Base-by-base conservation (phyloP, 148 eudicot species). In the Tetragonia tetragonoides region DNA sequence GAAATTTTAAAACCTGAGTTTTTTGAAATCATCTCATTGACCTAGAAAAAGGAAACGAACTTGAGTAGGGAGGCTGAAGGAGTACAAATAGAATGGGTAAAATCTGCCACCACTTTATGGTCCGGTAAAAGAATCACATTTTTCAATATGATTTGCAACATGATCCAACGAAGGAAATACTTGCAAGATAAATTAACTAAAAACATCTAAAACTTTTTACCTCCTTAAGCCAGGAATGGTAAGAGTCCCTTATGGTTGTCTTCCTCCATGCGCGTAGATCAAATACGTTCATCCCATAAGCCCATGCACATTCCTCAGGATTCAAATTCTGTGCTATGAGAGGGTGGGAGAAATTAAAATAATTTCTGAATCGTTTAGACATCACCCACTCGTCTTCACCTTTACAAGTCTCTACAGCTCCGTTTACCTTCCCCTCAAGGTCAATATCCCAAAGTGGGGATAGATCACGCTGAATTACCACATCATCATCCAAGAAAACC, bases 221-320 rank as follows among this genome's bases (percentile, higher is more conserved):
- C 99, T 95, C 93, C 80, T 93, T 95, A 51, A 93, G 86, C 99
- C 99, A 95, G 57, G 92, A 77, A 75, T 95, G 99, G 82, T 95
- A 95, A 46, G 92, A 91, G 23, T 95, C 95, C 80, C 92, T 86
- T 53, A 95, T 93, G 78, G 85, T 84, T 75, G 97, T 89, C 88
- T 83, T 87, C 81, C 98, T 89, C 99, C 99, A 95, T 60, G 90
- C 89, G 74, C 84, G 89, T 75, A 95, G 83, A 88, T 95, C 99
- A 85, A 95, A 95, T 68, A 95, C 84, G 75, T 95, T 95, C 99
- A 95, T 95, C 72, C 99, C 99, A 82, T 95, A 95, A 63, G 99
- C 99, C 99, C 99, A 95, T 39, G 99, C 99, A 81, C 99, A 95
- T 77, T 93, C 97, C 28, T 91, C 93, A 10, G 99, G 91, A 79